A percentile compares a stretch with the other conserved stretches of the same genome.
Evolutionary conservation across 2,329 filamentous ascomycete genomes (phyloP).

Genomic region (Talaromyces sp.): DNA sequence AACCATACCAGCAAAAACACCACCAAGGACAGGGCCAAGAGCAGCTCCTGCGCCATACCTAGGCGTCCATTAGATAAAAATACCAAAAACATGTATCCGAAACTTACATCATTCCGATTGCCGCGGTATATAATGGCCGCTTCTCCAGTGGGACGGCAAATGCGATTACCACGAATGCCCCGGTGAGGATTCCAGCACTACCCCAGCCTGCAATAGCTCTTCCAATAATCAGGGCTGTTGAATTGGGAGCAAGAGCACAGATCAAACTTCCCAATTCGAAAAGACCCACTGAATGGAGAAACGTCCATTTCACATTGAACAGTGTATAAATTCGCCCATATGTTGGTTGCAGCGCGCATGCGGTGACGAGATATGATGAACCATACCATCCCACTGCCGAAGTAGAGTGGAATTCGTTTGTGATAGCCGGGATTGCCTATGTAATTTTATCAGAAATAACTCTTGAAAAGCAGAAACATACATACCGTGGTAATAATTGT

Average conservation of each 20-base stretch:
- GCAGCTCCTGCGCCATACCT: slow-evolving; percentile 22
- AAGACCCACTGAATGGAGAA: slow-evolving; percentile 22
- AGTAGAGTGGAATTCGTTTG: slow-evolving; percentile 26
- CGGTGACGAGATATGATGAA: slow-evolving; percentile 16
- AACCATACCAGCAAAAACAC: slow-evolving; percentile 27
- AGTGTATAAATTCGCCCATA: slow-evolving; percentile 46
- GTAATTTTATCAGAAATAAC: neutral
- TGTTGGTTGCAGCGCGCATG: slow-evolving; percentile 36
- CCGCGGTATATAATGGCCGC: slow-evolving; percentile 28
- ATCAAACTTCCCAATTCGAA: slow-evolving; percentile 30
- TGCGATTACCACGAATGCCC: slow-evolving; percentile 39
- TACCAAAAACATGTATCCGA: too few relatives aligned
- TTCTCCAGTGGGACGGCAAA: slow-evolving; percentile 26
- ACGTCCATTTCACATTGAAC: slow-evolving; percentile 25
- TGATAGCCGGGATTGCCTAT: slow-evolving; percentile 45
- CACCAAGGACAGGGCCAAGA: slow-evolving; percentile 31
- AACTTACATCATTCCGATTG: slow-evolving; percentile 19
- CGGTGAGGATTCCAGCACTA: slow-evolving; percentile 28
- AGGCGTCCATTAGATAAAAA: neutral
- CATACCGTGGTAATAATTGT: slow-evolving; percentile 19
- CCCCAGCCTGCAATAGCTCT: slow-evolving; percentile 30
- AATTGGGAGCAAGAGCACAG: slow-evolving; percentile 24
- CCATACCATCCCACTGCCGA: slow-evolving; percentile 24
- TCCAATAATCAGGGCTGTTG: slow-evolving; percentile 26
- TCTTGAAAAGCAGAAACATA: neutral